Percentiles rank a stretch among this genome's conserved stretches.
phyloP scores from a whole-genome alignment of 331 rosid genomes.

The Dryas integrifolia region DNA sequence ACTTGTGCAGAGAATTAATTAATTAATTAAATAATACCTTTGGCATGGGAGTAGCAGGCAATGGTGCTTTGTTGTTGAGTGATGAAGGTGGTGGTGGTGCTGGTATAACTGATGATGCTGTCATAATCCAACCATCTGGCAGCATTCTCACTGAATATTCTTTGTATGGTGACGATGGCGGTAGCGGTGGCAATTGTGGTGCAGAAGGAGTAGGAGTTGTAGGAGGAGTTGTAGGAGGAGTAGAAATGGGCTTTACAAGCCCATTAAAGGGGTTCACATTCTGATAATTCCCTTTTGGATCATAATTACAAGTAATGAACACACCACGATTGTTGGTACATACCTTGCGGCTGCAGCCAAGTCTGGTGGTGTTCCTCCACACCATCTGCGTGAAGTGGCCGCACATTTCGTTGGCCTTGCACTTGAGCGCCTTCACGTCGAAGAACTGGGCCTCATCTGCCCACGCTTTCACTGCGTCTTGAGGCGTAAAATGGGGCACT shows the following conservation, averaged over 20 bases:
- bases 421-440: slow-evolving; percentile 6
- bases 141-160: no score
- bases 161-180: no score
- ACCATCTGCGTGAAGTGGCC: slow-evolving; percentile 54
- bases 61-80: no score
- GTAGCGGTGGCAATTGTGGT: neutral
- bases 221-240: neutral
- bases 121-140: no score
- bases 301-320: slow-evolving; percentile 36
- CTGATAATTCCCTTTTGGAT: slow-evolving; percentile 42
- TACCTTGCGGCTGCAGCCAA: slow-evolving; percentile 34
- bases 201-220: neutral
- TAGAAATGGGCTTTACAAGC: no score
- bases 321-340: slow-evolving; percentile 28
- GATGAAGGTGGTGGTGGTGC: neutral
- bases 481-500: slow-evolving; percentile 27
- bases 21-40: no score
- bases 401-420: slow-evolving; percentile 28
- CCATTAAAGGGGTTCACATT: slow-evolving; percentile 30
- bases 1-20: no score
- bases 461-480: slow-evolving; percentile 36
- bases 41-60: no score
- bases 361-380: slow-evolving; percentile 33
- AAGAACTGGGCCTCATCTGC: slow-evolving; percentile 15
- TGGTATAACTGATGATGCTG: neutral